Evolutionary conservation across 2,329 filamentous ascomycete species (phyloP), one percentile per base, ranked within the genome.

Genomic region (Phialophora tarda): DNA sequence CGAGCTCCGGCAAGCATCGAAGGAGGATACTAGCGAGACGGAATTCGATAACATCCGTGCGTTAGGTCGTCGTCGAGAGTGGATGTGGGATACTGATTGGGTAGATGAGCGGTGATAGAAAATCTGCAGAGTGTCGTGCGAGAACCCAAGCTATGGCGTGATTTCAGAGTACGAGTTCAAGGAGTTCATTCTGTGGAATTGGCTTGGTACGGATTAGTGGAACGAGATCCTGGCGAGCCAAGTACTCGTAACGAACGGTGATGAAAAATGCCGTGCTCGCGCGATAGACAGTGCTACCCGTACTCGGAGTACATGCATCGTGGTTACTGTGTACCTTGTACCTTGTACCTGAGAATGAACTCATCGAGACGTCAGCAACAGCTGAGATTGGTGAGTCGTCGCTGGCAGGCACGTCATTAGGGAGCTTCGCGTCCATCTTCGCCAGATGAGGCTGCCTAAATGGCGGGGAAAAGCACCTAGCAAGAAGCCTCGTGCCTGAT

Each of bases 71-170:
- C 38, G 24, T 44, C 28, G 28, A 59, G 57, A 17, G 14, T 11
- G 17, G 24, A 30, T 24, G 11, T 32, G 44, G 17, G 30, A n/a
- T 28, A 51, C 23, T 59, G 28, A 44, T 50, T 51, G 26, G 38
- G 21, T 44, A 44, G 38, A n/a, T 26, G 26, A 23, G 44, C 24
- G 11, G 57, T 50, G n/a, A 30, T 28, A 32, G 30, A 59, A 59
- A 10, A 48, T 17, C n/a, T 30, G 41, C 30, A 21, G 23, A 44
- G 17, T 32, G 30, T 59, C 48, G 41, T 34, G 57, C 57, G 8
- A 50, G 44, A 48, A 24, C 48, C 59, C 47, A 54, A 24, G 59
- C 17, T 34, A 62, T 62, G 47, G 59, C 59, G 59, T 62, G 59
- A 54, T 62, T n/a, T 17, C 23, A 17, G 12, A 21, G 21, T 21